Evolutionary conservation across 768 basidiomycete genomes (phyloP).

Genomic region (Podaxis pistillaris): DNA sequence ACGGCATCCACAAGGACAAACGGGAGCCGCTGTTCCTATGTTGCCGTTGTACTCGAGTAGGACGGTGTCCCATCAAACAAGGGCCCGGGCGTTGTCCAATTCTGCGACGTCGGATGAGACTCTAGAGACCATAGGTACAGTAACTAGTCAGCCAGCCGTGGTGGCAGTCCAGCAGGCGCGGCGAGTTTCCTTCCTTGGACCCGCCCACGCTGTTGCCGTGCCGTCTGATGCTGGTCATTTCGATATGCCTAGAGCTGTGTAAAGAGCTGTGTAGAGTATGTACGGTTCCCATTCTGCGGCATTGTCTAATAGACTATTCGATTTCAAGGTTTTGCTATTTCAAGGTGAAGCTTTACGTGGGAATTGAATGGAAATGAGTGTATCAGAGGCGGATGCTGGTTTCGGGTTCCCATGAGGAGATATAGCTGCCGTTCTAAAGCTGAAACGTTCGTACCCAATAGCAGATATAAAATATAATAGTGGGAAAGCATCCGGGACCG

Average conservation of each 20-base stretch:
- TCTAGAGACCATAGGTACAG: not conserved
- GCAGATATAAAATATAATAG: too few relatives aligned
- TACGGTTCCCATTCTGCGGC: not conserved
- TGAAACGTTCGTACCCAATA: too few relatives aligned
- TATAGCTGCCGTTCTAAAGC: not conserved
- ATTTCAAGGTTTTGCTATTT: not conserved
- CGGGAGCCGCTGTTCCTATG: not conserved
- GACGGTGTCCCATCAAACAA: not conserved
- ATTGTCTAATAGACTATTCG: not conserved
- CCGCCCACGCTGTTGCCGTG: not conserved
- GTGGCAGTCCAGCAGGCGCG: not conserved
- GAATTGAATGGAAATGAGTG: not conserved
- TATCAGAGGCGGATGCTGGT: not conserved
- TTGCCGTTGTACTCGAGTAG: not conserved
- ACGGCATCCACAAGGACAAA: not conserved
- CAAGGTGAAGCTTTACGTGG: not conserved
- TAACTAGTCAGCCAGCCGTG: not conserved
- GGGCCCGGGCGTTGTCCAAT: not conserved
- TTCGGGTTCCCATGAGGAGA: not conserved
- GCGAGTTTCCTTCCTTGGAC: slow-evolving; percentile 3
- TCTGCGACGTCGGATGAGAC: not conserved
- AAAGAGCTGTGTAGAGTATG: not conserved
- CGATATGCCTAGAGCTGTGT: not conserved
- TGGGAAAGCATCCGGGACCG: not conserved
- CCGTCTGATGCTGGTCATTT: not conserved